Base-by-base conservation (phyloP, 805 yeast species). In the Ogataea sp. region DNA sequence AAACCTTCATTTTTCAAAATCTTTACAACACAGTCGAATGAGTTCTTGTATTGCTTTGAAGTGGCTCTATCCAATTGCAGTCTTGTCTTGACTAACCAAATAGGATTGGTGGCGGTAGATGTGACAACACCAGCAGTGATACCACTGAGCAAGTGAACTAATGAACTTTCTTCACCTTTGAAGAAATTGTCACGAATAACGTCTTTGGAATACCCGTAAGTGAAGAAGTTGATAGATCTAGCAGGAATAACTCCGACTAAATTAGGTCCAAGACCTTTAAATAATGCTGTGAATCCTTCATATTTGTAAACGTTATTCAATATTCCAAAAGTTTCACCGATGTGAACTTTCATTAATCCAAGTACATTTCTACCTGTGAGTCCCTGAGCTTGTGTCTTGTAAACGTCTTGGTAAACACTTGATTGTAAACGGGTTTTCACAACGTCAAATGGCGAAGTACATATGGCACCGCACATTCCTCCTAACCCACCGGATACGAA, bases 181-280 rank as follows among this genome's bases (percentile, higher is more conserved):
- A 83, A 82, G 61, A 87, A 76, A 33, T 72, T 67, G 16, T 64
- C 64, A 7, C 86, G 71, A n/a, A 88, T 59, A 14, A 83, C 37
- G 20, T 84, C 90, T 53, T 93, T 93, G 5, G 94, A 78, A n/a
- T 85, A 70, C n/a, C 97, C 96, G 58, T 93, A 93, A 0, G 97
- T 87, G 68, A 89, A 89, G 59, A 93, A 93, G 61, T 93, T 93
- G 47, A 93, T 94, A 23, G 96, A 83, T 58, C 99, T 73, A 1
- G 99, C 97, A 0, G 99, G 99, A 32, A 93, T 90, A 14, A 93
- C 97, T 39, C 99, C 99, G 15, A 90, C 94, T 49, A 93, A 68
- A 52, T 90, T 93, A 9, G 99, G 98, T 0, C 98, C 98, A 37
- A 93, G 65, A 11, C 99, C 99, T 62, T 85, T 84, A 62, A 93